Evolutionary conservation across 2,329 filamentous ascomycete genomes (phyloP).

Genomic region (Scedosporium apiospermum): DNA sequence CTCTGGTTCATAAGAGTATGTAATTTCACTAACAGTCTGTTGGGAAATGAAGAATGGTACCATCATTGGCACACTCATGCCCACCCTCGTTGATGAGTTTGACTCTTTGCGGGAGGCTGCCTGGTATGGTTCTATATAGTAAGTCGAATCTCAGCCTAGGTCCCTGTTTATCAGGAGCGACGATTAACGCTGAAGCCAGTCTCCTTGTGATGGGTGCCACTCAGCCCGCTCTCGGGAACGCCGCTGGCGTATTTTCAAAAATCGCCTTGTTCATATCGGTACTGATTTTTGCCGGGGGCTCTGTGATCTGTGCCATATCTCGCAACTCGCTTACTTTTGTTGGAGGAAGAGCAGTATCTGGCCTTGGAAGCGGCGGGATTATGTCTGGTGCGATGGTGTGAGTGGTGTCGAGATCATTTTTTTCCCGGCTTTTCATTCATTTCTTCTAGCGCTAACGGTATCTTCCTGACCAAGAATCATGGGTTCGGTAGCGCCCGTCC

Average conservation of each 20-base stretch:
- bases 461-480: constrained; percentile 14
- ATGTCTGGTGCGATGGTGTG: constrained; percentile 17
- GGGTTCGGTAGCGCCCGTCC: constrained; percentile 11
- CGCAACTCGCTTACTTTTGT: constrained; percentile 31
- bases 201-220: constrained; percentile 30
- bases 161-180: constrained; percentile 13
- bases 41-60: neutral
- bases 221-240: constrained; percentile 31
- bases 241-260: constrained; percentile 36
- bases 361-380: constrained; percentile 28
- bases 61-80: constrained; percentile 34
- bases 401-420: neutral
- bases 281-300: constrained; percentile 18
- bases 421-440: no score
- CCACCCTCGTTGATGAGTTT: constrained; percentile 31
- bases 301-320: constrained; percentile 26
- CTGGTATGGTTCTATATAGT: constrained; percentile 35
- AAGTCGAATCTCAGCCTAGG: constrained; percentile 33
- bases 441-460: constrained; percentile 11
- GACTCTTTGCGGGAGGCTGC: constrained; percentile 34
- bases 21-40: no score
- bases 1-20: no score
- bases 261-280: constrained; percentile 20
- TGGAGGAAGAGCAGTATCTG: constrained; percentile 29
- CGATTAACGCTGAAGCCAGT: constrained; percentile 22